Evolutionary conservation across 139 green algal species (phyloP).

Genomic region (Asterochloris sp.): DNA sequence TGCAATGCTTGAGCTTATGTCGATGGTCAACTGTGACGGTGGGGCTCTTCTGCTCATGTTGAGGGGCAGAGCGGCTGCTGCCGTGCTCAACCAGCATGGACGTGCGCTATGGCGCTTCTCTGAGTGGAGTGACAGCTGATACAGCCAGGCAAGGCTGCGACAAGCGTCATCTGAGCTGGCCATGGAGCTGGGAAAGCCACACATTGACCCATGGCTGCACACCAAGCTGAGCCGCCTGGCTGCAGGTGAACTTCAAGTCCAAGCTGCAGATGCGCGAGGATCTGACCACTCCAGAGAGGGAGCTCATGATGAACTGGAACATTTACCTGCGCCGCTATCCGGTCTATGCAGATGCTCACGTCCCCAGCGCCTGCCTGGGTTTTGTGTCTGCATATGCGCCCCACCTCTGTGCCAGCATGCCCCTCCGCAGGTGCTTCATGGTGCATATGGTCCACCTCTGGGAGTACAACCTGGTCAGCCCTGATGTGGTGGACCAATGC

Average conservation of each 20-base stretch:
- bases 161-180: not conserved
- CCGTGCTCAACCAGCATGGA: not conserved
- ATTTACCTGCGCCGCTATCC: conserved; percentile 3
- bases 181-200: not conserved
- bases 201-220: not conserved
- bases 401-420: not conserved
- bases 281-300: conserved; percentile 1
- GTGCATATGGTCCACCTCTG: conserved; percentile 15
- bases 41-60: not conserved
- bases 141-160: not conserved
- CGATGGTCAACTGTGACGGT: not conserved
- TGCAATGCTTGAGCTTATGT: not conserved
- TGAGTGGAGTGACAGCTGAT: not conserved
- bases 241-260: not conserved
- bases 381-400: not conserved
- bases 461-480: conserved; percentile 10
- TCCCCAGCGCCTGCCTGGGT: not conserved
- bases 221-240: not conserved
- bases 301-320: conserved; percentile 15
- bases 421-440: conserved; percentile 6
- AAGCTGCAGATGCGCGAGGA: not conserved
- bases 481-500: conserved; percentile 1
- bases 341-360: not conserved
- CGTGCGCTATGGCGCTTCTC: not conserved
- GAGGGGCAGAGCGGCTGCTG: too few species aligned